phyloP scores from a whole-genome alignment of 2,329 filamentous ascomycete genomes.

The Corniculantispora saksenae region DNA sequence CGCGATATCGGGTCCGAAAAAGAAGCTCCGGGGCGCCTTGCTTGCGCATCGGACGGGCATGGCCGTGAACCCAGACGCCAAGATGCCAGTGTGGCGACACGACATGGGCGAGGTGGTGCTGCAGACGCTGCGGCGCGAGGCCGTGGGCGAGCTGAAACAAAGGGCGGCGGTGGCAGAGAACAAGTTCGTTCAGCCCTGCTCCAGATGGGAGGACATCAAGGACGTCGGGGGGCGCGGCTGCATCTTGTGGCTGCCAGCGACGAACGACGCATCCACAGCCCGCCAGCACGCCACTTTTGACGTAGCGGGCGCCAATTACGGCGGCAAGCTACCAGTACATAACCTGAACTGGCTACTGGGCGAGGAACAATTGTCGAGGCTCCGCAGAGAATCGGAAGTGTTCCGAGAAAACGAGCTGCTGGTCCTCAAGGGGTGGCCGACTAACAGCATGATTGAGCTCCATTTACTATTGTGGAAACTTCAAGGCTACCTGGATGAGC shows the following conservation, averaged over 20 bases:
- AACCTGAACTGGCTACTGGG: constrained; percentile 55
- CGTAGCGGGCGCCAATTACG: constrained; percentile 35
- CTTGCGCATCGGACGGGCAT: constrained; percentile 12
- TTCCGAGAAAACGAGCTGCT: constrained; percentile 43
- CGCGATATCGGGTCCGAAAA: constrained; percentile 24
- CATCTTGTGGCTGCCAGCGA: constrained; percentile 43
- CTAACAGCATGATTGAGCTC: constrained; percentile 42
- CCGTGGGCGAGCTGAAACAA: constrained; percentile 48
- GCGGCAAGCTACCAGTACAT: constrained; percentile 50
- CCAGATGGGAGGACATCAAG: constrained; percentile 46
- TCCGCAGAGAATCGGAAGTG: constrained; percentile 37
- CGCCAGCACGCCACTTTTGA: constrained; percentile 49
- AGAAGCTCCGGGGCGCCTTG: constrained; percentile 22
- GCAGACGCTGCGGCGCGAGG: constrained; percentile 48
- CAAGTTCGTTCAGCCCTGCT: constrained; percentile 44
- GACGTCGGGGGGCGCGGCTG: constrained; percentile 44
- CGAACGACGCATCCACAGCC: constrained; percentile 25
- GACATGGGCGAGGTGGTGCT: constrained; percentile 60
- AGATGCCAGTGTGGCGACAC: constrained; percentile 43
- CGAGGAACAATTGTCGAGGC: constrained; percentile 39
- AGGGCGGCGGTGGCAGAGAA: constrained; percentile 34
- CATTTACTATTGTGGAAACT: constrained; percentile 59
- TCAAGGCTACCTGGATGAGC: constrained; percentile 50
- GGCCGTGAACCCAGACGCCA: constrained; percentile 16
- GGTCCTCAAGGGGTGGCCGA: constrained; percentile 42